A percentile compares a stretch with the other conserved stretches of the same genome.
Evolutionary conservation across 495 filamentous ascomycete genomes (phyloP).

Genomic region (Umbilicaria muhlenbergii): DNA sequence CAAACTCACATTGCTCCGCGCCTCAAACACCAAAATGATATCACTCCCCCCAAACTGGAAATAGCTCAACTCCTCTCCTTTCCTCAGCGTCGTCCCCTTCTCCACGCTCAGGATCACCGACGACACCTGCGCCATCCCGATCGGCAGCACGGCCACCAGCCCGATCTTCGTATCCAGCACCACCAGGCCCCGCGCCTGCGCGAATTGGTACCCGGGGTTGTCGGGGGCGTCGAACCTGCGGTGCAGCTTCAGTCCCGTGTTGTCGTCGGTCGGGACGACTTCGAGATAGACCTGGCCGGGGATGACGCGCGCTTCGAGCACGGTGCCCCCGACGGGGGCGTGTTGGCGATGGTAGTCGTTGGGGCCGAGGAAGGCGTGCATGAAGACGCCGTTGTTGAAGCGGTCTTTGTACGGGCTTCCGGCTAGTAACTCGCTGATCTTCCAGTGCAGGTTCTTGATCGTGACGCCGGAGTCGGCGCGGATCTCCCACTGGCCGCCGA

Average conservation of each 20-base stretch:
- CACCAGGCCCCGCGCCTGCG: slow-evolving; percentile 20
- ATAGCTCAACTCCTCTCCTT: slow-evolving; percentile 24
- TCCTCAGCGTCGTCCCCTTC: slow-evolving; percentile 14
- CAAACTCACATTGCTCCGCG: slow-evolving; percentile 1
- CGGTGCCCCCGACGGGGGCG: slow-evolving; percentile 11
- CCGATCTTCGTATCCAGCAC: slow-evolving; percentile 18
- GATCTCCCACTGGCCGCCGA: slow-evolving; percentile 9
- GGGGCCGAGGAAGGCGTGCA: slow-evolving; percentile 15
- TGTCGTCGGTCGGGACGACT: background rate
- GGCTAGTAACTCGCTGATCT: slow-evolving; percentile 13
- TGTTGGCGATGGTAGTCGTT: slow-evolving; percentile 17
- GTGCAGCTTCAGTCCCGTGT: background rate
- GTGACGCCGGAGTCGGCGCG: slow-evolving; percentile 8
- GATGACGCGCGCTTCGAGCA: slow-evolving; percentile 11
- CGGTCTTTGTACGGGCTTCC: slow-evolving; percentile 7
- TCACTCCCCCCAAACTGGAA: slow-evolving; percentile 30
- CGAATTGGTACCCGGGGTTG: slow-evolving; percentile 21
- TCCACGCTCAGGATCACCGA: slow-evolving; percentile 21
- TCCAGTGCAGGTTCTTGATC: slow-evolving; percentile 17
- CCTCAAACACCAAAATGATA: slow-evolving; percentile 21
- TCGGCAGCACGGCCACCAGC: slow-evolving; percentile 23
- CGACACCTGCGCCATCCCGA: slow-evolving; percentile 27
- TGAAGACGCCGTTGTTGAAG: slow-evolving; percentile 13
- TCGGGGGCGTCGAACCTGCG: slow-evolving; percentile 14
- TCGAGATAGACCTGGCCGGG: slow-evolving; percentile 1